Evolutionary conservation across 2,329 filamentous ascomycete species (phyloP).

Genomic region (Aspergillus nomiae): DNA sequence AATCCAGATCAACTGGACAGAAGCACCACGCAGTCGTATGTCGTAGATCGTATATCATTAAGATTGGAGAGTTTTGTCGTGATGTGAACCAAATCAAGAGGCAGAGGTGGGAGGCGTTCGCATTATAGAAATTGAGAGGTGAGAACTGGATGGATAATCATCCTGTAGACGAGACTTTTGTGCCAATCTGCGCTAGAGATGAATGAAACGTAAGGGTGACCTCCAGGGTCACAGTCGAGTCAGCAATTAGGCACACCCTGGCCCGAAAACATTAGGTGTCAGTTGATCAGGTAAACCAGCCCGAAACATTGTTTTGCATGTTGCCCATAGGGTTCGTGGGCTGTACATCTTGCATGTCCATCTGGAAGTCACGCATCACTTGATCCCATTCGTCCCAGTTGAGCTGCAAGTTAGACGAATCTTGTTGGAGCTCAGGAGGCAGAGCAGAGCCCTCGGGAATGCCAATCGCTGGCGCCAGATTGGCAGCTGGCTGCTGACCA

Average conservation of each 20-base stretch:
- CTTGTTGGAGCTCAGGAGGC: constrained; percentile 17
- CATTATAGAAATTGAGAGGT: constrained; percentile 1
- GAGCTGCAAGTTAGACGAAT: constrained; percentile 21
- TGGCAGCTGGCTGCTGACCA: constrained; percentile 10
- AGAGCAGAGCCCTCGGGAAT: constrained; percentile 13
- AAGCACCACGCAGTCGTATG: neutral
- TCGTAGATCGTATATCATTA: constrained; percentile 13
- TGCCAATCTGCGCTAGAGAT: neutral
- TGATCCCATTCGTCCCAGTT: constrained; percentile 41
- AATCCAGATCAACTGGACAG: neutral
- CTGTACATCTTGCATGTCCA: constrained; percentile 34
- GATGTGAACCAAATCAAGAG: neutral
- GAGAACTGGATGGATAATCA: neutral
- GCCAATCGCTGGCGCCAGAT: constrained; percentile 11
- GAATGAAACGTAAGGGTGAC: neutral
- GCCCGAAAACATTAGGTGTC: neutral
- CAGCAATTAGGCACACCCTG: neutral
- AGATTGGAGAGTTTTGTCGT: constrained; percentile 4
- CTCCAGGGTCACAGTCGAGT: neutral
- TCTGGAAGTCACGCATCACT: constrained; percentile 43
- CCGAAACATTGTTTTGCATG: constrained; percentile 27
- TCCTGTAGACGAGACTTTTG: neutral
- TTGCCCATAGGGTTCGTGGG: constrained; percentile 21
- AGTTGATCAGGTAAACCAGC: constrained; percentile 31
- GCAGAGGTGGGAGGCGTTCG: neutral